Evolutionary conservation across 1,284 basidiomycete genomes (phyloP).

Genomic region (Sanghuangporus sanghuang): DNA sequence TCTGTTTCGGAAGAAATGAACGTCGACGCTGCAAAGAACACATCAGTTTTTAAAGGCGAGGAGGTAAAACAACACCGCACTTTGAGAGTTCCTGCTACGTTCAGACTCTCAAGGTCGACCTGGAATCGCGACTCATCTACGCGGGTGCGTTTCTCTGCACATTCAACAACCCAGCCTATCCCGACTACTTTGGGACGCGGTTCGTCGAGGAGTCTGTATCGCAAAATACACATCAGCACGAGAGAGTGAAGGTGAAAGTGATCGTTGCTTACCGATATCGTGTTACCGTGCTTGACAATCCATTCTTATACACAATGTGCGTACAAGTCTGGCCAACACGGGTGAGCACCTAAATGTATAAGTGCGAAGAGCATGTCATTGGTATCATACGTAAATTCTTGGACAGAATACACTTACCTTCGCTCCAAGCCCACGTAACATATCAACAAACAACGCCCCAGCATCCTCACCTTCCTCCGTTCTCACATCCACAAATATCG

Average conservation of each 20-base stretch:
- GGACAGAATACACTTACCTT: slow-evolving; percentile 46
- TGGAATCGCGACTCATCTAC: slow-evolving; percentile 66
- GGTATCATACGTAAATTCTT: not conserved
- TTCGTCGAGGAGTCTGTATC: slow-evolving; percentile 49
- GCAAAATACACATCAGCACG: not conserved
- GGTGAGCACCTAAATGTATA: slow-evolving; percentile 43
- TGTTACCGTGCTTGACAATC: slow-evolving; percentile 69
- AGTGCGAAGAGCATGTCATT: too few relatives aligned
- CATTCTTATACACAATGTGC: slow-evolving; percentile 90
- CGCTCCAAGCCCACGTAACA: slow-evolving; percentile 79
- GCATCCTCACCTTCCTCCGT: slow-evolving; percentile 86
- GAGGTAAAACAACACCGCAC: slow-evolving; percentile 31
- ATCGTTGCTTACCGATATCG: slow-evolving; percentile 60
- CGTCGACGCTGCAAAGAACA: slow-evolving; percentile 39
- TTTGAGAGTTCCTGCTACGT: slow-evolving; percentile 63
- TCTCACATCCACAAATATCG: slow-evolving; percentile 85
- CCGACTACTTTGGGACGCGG: slow-evolving; percentile 78
- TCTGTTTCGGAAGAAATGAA: slow-evolving; percentile 65
- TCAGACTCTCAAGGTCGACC: slow-evolving; percentile 65
- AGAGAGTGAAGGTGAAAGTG: not conserved
- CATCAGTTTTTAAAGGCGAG: not conserved
- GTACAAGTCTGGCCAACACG: slow-evolving; percentile 76
- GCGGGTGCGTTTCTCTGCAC: slow-evolving; percentile 62
- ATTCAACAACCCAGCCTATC: slow-evolving; percentile 89
- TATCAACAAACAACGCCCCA: slow-evolving; percentile 78